Conservation (phyloP, 345 rosid species). For the Syzygium aromaticum region DNA sequence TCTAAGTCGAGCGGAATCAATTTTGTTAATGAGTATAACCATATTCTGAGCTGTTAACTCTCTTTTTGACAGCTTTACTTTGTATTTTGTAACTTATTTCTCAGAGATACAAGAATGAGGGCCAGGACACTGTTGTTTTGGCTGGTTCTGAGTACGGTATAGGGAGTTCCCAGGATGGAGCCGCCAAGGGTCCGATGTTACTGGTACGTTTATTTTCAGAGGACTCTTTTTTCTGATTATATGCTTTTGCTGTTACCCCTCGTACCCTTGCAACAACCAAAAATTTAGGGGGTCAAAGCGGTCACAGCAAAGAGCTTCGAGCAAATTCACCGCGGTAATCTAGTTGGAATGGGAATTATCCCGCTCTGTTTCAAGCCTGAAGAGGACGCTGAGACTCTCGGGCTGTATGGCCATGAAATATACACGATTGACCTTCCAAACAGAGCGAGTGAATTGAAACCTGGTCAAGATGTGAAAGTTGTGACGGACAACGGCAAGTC, state of each 20-base stretch:
- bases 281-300: constrained; percentile 65
- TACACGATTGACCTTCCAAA: constrained; percentile 55
- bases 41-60: background rate
- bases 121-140: constrained; percentile 58
- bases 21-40: background rate
- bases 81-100: background rate
- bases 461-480: constrained; percentile 77
- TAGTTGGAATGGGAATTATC: constrained; percentile 84
- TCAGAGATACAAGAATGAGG: constrained; percentile 72
- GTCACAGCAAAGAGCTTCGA: constrained; percentile 81
- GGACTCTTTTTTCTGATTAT: background rate
- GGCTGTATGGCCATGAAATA: constrained; percentile 66
- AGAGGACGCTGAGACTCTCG: constrained; percentile 63
- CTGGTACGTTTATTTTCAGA: constrained; percentile 31
- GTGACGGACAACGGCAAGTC: constrained; percentile 60
- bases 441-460: constrained; percentile 53
- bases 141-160: constrained; percentile 91
- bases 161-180: constrained; percentile 97
- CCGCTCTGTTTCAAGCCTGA: constrained; percentile 77
- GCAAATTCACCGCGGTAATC: constrained; percentile 73
- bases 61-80: background rate
- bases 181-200: constrained; percentile 95
- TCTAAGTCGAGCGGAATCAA: background rate
- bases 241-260: background rate
- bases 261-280: background rate